Evolutionary conservation across 495 filamentous ascomycete genomes (phyloP).

Genomic region (Amphirosellinia nigrospora): DNA sequence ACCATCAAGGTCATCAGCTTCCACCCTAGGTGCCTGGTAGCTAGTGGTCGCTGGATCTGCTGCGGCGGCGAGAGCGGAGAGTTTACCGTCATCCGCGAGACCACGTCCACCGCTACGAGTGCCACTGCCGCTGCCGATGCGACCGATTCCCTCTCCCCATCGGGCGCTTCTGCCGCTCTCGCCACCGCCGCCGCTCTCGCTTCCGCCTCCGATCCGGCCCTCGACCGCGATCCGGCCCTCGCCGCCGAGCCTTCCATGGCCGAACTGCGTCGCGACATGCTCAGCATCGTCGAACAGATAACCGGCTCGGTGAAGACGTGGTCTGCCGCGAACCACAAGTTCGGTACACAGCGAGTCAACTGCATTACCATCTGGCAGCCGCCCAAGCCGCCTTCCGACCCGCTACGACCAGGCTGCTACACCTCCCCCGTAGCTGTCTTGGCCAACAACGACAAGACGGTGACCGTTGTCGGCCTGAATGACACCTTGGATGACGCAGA

Average conservation of each 20-base stretch:
- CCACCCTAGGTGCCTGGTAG: conserved; percentile 80
- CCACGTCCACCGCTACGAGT: background rate
- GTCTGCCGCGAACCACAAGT: conserved; percentile 46
- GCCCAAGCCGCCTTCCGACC: conserved; percentile 30
- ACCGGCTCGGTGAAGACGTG: conserved; percentile 43
- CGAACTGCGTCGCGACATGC: conserved; percentile 38
- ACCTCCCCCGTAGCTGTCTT: conserved; percentile 53
- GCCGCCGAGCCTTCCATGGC: conserved; percentile 43
- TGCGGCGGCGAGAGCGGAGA: conserved; percentile 86
- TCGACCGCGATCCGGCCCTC: conserved; percentile 36
- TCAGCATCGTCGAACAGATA: conserved; percentile 41
- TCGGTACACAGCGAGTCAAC: conserved; percentile 59
- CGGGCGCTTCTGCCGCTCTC: conserved; percentile 26
- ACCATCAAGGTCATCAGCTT: conserved; percentile 81
- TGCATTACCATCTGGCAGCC: conserved; percentile 64
- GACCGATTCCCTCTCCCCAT: conserved; percentile 18
- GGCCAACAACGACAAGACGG: conserved; percentile 86
- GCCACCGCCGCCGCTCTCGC: background rate
- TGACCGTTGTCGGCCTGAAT: conserved; percentile 75
- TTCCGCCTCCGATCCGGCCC: conserved; percentile 39
- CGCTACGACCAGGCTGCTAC: conserved; percentile 44
- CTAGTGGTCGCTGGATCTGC: conserved; percentile 85
- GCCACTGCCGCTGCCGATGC: conserved; percentile 31
- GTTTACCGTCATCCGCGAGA: conserved; percentile 73
- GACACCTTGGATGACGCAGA: conserved; percentile 48